Evolutionary conservation across 148 eudicot genomes (phyloP), one percentile per base, ranked within the genome.

Genomic region (Spergularia marina): DNA sequence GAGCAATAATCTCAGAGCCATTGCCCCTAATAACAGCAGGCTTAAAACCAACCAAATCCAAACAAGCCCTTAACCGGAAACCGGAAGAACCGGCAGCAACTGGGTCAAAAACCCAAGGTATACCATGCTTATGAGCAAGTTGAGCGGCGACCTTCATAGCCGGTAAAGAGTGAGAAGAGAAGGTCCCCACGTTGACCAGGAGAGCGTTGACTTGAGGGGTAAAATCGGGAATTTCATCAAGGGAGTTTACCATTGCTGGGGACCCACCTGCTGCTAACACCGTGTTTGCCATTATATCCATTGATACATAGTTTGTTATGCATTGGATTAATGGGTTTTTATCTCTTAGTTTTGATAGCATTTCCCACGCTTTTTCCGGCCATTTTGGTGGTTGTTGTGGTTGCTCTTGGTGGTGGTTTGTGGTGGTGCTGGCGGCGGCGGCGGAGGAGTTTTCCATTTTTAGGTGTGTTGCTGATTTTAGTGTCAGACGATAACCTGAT

Each of bases 71-170:
- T 77, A 94, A 66, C 83, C 97, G 83, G 74, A 94, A 90, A 59
- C 75, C 56, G 17, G 96, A 86, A 44, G 85, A 92, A 0, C 94
- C 92, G 20, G 89, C 92, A 7, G 96, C 98, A 14, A 89, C 98
- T 0, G 98, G 97, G 87, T 94, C 97, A 69, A 94, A 90, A 71
- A 94, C 97, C 98, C 97, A 94, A 0, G 97, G 97, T 71, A 70
- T 90, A 0, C 81, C 75, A 12, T 63, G 39, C 17, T 54, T 7
- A 14, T 57, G 68, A 3, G 98, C 91, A 13, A 74, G 23, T 62
- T 66, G 58, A 3, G 91, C 97, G 6, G 98, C 97, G 12, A 78
- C 54, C 70, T 81, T 86, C 94, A 94, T 94, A 2, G 93, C 91
- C 70, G 97, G 94, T 3, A 91, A 66, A 83, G 88, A 84, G 44